These are phyloP conservation scores for Dactylellina haptotyla DNA, from an alignment of 2,329 filamentous ascomycete genomes.

Conservation along the genomic window DNA sequence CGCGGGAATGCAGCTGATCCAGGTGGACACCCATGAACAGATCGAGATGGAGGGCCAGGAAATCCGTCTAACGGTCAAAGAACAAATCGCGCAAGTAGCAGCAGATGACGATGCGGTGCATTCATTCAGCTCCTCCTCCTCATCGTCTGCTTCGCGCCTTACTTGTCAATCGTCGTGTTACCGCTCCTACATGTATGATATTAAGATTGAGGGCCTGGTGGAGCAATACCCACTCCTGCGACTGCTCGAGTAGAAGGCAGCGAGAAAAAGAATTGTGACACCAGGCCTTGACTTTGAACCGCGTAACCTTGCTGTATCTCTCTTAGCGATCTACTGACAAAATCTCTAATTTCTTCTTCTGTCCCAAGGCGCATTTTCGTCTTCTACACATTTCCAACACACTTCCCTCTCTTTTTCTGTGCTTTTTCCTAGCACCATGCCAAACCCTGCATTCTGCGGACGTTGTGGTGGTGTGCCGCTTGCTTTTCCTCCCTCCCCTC, in stretches of 20 bases:
- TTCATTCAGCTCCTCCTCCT: too few species aligned
- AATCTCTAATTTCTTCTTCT: neutral
- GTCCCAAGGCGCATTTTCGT: constrained; percentile 15
- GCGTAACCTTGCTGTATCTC: constrained; percentile 6
- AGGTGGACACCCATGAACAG: too few species aligned
- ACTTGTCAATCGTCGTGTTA: too few species aligned
- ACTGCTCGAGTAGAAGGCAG: neutral
- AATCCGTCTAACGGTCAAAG: neutral
- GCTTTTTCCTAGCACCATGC: neutral
- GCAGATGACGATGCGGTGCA: neutral
- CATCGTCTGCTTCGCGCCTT: too few species aligned
- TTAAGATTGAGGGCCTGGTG: neutral
- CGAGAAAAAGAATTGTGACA: neutral
- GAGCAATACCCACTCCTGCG: neutral
- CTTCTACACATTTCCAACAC: neutral
- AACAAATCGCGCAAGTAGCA: constrained; percentile 7
- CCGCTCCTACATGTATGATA: too few species aligned
- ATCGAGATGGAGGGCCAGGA: too few species aligned
- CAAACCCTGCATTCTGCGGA: constrained; percentile 3
- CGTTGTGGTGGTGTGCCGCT: too few species aligned
- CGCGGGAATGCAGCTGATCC: constrained; percentile 8
- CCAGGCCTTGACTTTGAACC: neutral
- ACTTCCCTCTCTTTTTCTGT: too few species aligned
- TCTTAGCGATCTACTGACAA: neutral
- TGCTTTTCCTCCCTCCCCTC: too few species aligned